Evolutionary conservation across 2,329 filamentous ascomycete genomes (phyloP).

Genomic region (Pezicula rhizophila): DNA sequence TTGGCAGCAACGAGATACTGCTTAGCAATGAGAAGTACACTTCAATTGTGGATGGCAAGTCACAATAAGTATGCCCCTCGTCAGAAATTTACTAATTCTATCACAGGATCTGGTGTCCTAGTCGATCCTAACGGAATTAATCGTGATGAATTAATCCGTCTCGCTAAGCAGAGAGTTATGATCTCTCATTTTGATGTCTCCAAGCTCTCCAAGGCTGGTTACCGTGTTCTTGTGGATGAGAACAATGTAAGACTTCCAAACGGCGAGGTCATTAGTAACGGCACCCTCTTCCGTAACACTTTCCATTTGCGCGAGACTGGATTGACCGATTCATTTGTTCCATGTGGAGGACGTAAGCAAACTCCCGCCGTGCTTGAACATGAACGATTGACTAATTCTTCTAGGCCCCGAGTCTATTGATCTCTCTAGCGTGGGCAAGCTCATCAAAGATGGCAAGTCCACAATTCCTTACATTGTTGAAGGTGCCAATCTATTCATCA

Average conservation of each 20-base stretch:
- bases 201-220: conserved; percentile 83
- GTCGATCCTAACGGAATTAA: conserved; percentile 89
- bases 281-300: conserved; percentile 93
- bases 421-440: conserved; percentile 74
- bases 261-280: conserved; percentile 83
- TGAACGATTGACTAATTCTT: too few species aligned
- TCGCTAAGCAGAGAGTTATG: conserved; percentile 85
- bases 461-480: conserved; percentile 93
- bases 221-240: conserved; percentile 88
- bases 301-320: conserved; percentile 82
- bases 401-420: conserved; percentile 81
- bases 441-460: conserved; percentile 85
- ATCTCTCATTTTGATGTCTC: conserved; percentile 78
- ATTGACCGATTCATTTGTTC: conserved; percentile 83
- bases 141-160: conserved; percentile 71
- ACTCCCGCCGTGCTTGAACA: too few species aligned
- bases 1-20: conserved; percentile 96
- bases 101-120: conserved; percentile 70
- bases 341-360: conserved; percentile 72
- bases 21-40: conserved; percentile 94
- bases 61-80: neutral
- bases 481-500: conserved; percentile 97
- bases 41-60: conserved; percentile 73
- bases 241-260: conserved; percentile 79
- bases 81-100: neutral